Evolutionary conservation across 148 eudicot genomes (phyloP).

Genomic region (Gaultheria prostrata): DNA sequence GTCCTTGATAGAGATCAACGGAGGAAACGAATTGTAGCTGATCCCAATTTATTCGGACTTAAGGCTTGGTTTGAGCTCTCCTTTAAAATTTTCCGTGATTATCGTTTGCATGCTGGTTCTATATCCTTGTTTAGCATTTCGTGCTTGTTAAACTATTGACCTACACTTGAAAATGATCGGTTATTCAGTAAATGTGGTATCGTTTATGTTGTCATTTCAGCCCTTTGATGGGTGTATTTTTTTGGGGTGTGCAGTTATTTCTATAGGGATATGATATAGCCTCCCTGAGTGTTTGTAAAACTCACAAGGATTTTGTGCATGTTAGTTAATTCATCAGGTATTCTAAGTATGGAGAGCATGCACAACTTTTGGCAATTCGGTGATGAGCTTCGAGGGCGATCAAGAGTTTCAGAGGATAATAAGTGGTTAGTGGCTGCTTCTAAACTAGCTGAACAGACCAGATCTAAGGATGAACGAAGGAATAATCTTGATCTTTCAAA

Average conservation of each 20-base stretch:
- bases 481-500: constrained; percentile 83
- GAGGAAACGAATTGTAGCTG: no score
- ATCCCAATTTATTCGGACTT: not conserved
- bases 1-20: no score
- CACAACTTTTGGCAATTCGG: constrained; percentile 84
- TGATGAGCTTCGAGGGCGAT: constrained; percentile 87
- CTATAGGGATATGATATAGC: not conserved
- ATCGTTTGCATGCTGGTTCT: not conserved
- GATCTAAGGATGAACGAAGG: constrained; percentile 76
- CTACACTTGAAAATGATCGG: not conserved
- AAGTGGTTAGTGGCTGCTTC: constrained; percentile 91
- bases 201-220: not conserved
- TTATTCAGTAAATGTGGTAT: not conserved
- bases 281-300: not conserved
- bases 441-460: constrained; percentile 89
- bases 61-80: not conserved
- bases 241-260: not conserved
- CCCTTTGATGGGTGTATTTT: not conserved
- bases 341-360: constrained; percentile 66
- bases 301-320: constrained; percentile 4
- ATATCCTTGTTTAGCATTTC: not conserved
- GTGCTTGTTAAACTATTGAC: not conserved
- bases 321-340: constrained; percentile 15
- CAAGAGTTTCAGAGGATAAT: constrained; percentile 79
- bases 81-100: not conserved